These are phyloP conservation scores for Candida arabinofermentans DNA, from an alignment of 805 yeast species.

Conservation along the genomic window DNA sequence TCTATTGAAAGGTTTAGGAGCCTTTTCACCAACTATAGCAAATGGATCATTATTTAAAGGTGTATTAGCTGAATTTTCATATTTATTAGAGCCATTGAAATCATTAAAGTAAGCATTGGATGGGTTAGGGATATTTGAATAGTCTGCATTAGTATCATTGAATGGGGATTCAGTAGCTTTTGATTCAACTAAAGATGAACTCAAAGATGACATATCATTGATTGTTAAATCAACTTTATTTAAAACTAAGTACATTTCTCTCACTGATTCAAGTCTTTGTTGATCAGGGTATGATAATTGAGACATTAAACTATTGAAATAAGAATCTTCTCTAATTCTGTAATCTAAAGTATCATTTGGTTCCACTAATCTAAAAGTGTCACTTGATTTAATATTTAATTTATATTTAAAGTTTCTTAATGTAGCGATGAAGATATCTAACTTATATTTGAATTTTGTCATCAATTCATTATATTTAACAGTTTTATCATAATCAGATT, in stretches of 20 bases:
- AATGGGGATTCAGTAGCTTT: not conserved
- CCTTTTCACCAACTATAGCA: not conserved
- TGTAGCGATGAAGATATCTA: not conserved
- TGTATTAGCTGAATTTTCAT: not conserved
- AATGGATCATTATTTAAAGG: not conserved
- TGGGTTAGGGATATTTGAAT: not conserved
- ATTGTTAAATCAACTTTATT: not conserved
- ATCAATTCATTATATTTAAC: not conserved
- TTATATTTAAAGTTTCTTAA: conserved; percentile 2
- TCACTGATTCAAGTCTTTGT: not conserved
- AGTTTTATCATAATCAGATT: not conserved
- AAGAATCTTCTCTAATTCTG: not conserved
- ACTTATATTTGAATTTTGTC: not conserved
- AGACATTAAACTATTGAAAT: not conserved
- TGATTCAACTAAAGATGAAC: not conserved
- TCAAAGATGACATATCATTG: not conserved
- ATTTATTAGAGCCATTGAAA: not conserved
- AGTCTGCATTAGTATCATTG: not conserved
- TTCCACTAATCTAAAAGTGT: not conserved
- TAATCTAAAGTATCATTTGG: not conserved
- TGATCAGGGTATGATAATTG: not conserved
- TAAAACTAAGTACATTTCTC: not conserved
- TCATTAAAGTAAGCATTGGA: not conserved
- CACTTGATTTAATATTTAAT: not conserved
- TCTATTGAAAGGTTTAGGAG: not conserved